Conservation (phyloP, 768 basidiomycete genomes). For the Amanita subjunquillea region DNA sequence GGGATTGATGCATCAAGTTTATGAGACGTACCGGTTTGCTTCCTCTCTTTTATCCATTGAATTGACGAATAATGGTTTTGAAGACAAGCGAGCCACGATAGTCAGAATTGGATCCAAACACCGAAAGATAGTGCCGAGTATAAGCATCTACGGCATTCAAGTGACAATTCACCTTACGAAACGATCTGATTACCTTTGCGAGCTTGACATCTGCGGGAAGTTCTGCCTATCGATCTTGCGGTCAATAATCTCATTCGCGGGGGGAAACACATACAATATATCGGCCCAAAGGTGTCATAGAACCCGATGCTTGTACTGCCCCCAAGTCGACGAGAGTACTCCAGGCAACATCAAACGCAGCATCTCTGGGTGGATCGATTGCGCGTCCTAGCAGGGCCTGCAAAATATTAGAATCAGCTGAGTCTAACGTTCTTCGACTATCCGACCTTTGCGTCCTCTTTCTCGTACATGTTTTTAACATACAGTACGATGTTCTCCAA, state of each 20-base stretch:
- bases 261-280: constrained; percentile 45
- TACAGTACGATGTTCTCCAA: constrained; percentile 74
- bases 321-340: constrained; percentile 64
- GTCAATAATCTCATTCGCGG: background rate
- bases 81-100: constrained; percentile 74
- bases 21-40: constrained; percentile 44
- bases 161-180: background rate
- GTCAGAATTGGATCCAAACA: constrained; percentile 78
- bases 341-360: constrained; percentile 73
- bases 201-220: constrained; percentile 85
- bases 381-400: constrained; percentile 62
- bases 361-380: constrained; percentile 72
- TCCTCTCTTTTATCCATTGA: constrained; percentile 82
- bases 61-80: constrained; percentile 76
- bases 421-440: constrained; percentile 7
- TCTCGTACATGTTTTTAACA: constrained; percentile 70
- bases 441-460: constrained; percentile 66
- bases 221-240: constrained; percentile 40
- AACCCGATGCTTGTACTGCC: constrained; percentile 54
- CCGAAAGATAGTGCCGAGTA: constrained; percentile 74
- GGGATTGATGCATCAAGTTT: background rate
- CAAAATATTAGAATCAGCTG: background rate
- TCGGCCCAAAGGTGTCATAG: constrained; percentile 72
- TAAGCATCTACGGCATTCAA: constrained; percentile 57
- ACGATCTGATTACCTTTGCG: constrained; percentile 48